These are phyloP conservation scores for Daldinia concentrica DNA, from an alignment of 495 filamentous ascomycete species.

Conservation along the genomic window DNA sequence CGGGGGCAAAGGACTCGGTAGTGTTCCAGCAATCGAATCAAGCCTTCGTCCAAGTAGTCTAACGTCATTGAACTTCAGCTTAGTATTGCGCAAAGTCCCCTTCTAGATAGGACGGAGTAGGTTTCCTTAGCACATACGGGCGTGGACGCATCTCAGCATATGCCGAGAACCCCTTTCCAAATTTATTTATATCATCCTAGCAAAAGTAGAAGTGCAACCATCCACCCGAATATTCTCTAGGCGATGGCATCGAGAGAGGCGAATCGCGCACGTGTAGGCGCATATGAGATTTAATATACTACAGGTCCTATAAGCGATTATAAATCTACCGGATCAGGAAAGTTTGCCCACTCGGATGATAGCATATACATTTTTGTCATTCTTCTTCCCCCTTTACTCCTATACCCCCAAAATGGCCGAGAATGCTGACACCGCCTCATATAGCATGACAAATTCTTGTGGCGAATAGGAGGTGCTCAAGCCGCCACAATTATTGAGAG, in stretches of 20 bases:
- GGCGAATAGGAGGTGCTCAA: conserved; percentile 25
- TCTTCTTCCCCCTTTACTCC: conserved; percentile 8
- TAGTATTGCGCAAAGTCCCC: neutral
- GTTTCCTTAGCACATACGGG: conserved; percentile 12
- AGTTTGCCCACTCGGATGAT: conserved; percentile 4
- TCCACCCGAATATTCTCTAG: conserved; percentile 14
- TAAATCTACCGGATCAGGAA: conserved; percentile 24
- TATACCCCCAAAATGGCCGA: conserved; percentile 33
- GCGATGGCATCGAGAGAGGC: neutral
- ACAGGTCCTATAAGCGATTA: conserved; percentile 37
- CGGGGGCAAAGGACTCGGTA: conserved; percentile 38
- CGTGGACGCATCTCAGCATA: conserved; percentile 4
- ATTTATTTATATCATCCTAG: conserved; percentile 35
- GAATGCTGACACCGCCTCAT: conserved; percentile 8
- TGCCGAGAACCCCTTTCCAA: conserved; percentile 30
- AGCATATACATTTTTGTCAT: conserved; percentile 5
- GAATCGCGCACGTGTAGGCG: conserved; percentile 32
- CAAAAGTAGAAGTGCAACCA: neutral
- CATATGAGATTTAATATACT: conserved; percentile 30
- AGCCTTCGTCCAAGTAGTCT: conserved; percentile 31
- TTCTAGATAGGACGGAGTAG: conserved; percentile 18
- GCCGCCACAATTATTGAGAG: conserved; percentile 12
- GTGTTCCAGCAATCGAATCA: conserved; percentile 29
- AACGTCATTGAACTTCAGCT: conserved; percentile 31
- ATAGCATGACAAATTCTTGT: conserved; percentile 40